These are phyloP conservation scores for Starmerella tilneyi DNA, from an alignment of 805 yeast genomes.

Conservation along the genomic window DNA sequence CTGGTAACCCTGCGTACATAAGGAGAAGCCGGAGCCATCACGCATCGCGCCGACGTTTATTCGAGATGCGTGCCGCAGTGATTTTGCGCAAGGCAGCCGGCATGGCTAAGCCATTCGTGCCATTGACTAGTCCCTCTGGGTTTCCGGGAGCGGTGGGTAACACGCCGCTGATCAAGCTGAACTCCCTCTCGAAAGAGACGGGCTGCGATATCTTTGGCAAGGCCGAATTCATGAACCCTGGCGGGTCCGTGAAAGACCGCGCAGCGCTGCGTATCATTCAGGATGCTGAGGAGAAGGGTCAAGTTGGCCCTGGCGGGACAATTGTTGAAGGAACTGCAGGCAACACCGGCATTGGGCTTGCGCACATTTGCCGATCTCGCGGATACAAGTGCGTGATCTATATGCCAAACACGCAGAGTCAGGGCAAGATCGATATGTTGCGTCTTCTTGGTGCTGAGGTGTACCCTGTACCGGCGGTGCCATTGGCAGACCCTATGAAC, in stretches of 20 bases:
- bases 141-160: conserved; percentile 83
- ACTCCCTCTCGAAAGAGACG: conserved; percentile 44
- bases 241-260: conserved; percentile 85
- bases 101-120: conserved; percentile 41
- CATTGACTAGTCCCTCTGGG: conserved; percentile 57
- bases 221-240: conserved; percentile 89
- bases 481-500: conserved; percentile 70
- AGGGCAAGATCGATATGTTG: conserved; percentile 64
- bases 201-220: conserved; percentile 77
- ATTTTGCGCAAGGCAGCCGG: conserved; percentile 14
- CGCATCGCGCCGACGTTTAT: too few relatives aligned
- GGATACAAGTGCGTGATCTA: conserved; percentile 79
- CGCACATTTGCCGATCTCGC: conserved; percentile 62
- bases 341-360: conserved; percentile 89
- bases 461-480: conserved; percentile 78
- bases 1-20: too few relatives aligned
- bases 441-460: conserved; percentile 76
- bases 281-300: conserved; percentile 59
- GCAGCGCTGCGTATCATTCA: conserved; percentile 70
- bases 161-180: conserved; percentile 67
- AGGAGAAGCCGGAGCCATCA: too few relatives aligned
- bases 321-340: conserved; percentile 93
- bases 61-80: conserved; percentile 10
- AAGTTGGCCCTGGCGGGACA: conserved; percentile 66
- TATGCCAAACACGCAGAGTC: conserved; percentile 86